Percentiles rank a stretch among this genome's conserved stretches.
Conservation (phyloP, 2,329 filamentous ascomycete genomes). For the Paecilomyces sp. region DNA sequence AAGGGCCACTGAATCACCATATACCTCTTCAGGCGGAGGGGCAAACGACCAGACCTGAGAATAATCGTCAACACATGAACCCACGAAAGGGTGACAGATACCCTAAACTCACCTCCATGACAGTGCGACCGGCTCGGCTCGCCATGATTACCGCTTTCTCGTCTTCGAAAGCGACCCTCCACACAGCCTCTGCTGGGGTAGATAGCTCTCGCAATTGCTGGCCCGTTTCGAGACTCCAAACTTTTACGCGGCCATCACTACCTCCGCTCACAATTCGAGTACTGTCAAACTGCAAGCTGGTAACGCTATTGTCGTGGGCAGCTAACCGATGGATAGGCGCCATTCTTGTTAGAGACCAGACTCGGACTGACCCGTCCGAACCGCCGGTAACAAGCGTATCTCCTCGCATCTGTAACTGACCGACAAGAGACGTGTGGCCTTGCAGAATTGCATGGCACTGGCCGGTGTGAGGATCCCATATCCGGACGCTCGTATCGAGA, state of each 20-base stretch:
- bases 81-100: constrained; percentile 1
- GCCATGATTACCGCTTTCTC: constrained; percentile 98
- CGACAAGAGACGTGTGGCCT: constrained; percentile 93
- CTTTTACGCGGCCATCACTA: constrained; percentile 94
- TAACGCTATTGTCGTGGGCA: constrained; percentile 97
- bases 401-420: constrained; percentile 90
- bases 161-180: constrained; percentile 96
- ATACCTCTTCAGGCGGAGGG: constrained; percentile 50
- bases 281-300: constrained; percentile 94
- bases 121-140: constrained; percentile 72
- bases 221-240: constrained; percentile 93
- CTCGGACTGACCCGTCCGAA: constrained; percentile 89
- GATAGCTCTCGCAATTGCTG: constrained; percentile 86
- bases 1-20: constrained; percentile 17
- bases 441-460: constrained; percentile 87
- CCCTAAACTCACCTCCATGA: constrained; percentile 77
- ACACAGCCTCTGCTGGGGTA: constrained; percentile 86
- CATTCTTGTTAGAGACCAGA: constrained; percentile 90
- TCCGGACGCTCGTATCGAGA: constrained; percentile 90
- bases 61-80: constrained; percentile 9
- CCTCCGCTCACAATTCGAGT: constrained; percentile 92
- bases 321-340: constrained; percentile 88
- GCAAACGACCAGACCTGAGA: constrained; percentile 88
- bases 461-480: constrained; percentile 88
- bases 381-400: constrained; percentile 94